Conservation (phyloP, 441 rosid genomes). For the Arabidopsis hybrid region DNA sequence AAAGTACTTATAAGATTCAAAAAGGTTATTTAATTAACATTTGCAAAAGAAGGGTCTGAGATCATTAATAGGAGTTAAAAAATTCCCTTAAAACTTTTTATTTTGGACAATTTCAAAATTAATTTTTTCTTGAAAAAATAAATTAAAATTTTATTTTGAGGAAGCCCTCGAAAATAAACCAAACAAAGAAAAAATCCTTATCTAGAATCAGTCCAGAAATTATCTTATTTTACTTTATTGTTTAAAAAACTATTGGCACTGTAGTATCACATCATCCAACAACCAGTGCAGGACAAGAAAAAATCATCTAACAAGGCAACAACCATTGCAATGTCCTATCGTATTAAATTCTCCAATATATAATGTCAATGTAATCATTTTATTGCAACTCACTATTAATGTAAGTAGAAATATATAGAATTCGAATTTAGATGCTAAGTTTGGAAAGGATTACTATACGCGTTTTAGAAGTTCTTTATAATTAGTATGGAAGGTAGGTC, state of each 20-base stretch:
- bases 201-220: constrained; percentile 26
- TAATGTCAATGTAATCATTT: constrained; percentile 27
- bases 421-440: constrained; percentile 8
- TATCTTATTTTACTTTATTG: not conserved
- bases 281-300: constrained; percentile 33
- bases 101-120: not conserved
- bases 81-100: not conserved
- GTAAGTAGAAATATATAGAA: not conserved
- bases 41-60: not conserved
- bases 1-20: not conserved
- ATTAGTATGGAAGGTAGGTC: too few relatives aligned
- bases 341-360: constrained; percentile 14
- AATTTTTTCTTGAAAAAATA: not conserved
- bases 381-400: constrained; percentile 23
- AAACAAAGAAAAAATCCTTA: not conserved
- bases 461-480: too few relatives aligned
- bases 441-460: too few relatives aligned
- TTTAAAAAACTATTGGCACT: not conserved
- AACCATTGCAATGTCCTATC: constrained; percentile 47
- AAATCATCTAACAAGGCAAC: constrained; percentile 17
- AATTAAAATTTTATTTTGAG: not conserved
- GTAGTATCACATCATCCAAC: constrained; percentile 44
- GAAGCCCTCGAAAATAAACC: not conserved
- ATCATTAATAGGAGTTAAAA: not conserved
- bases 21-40: not conserved